These are phyloP conservation scores for Micractinium sp. DNA, from an alignment of 139 green algal species.

Conservation along the genomic window DNA sequence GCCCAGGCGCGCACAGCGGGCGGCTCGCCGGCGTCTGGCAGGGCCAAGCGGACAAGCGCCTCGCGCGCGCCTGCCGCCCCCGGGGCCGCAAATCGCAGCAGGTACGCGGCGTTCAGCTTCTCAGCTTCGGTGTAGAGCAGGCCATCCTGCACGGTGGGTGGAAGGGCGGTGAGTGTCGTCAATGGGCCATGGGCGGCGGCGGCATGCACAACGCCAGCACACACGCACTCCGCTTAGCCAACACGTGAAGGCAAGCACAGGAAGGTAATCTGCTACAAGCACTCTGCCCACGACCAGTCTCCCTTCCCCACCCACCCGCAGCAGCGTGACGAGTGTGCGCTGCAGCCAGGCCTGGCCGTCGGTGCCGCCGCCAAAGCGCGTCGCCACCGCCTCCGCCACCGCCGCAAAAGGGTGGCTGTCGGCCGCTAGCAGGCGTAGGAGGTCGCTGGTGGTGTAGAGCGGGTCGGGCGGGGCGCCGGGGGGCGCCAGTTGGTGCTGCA, in stretches of 20 bases:
- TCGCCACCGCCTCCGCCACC: constrained; percentile 5
- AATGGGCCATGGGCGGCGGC: neutral
- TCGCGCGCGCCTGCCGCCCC: neutral
- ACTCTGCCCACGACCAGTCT: neutral
- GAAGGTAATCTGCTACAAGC: neutral
- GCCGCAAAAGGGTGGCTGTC: neutral
- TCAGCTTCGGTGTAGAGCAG: constrained; percentile 29
- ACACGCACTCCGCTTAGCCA: neutral
- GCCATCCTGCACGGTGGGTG: neutral
- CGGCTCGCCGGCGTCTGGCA: constrained; percentile 22
- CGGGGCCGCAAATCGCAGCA: constrained; percentile 10
- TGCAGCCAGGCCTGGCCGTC: constrained; percentile 12
- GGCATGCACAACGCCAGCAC: neutral
- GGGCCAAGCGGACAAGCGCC: constrained; percentile 1
- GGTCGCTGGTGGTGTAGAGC: constrained; percentile 17
- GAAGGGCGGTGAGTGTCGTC: neutral
- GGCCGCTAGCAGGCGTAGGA: constrained; percentile 4
- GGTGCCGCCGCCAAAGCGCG: constrained; percentile 11
- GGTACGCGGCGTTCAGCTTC: constrained; percentile 29
- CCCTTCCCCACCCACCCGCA: neutral
- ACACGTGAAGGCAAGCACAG: neutral
- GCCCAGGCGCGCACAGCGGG: constrained; percentile 10
- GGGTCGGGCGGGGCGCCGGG: neutral
- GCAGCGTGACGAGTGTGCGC: constrained; percentile 16
- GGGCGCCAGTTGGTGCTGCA: no score